phyloP scores from a whole-genome alignment of 257 asterid genomes.

The Eustoma russellianum region DNA sequence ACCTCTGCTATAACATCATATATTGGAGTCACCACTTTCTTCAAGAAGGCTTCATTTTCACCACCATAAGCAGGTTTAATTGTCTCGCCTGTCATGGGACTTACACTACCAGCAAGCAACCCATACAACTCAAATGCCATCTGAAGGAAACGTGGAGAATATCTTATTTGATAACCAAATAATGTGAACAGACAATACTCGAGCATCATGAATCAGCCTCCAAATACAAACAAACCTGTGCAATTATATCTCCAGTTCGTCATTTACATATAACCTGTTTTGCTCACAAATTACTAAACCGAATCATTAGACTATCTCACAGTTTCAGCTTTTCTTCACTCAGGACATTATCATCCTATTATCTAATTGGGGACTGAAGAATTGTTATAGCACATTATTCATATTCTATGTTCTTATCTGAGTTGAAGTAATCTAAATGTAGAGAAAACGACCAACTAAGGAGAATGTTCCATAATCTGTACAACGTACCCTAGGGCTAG shows the following conservation, averaged over 20 bases:
- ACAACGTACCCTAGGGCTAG: too few species aligned
- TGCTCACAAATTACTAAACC: not conserved
- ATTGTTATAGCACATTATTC: too few species aligned
- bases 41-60: conserved; percentile 86
- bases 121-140: conserved; percentile 95
- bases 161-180: not conserved
- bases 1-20: conserved; percentile 70
- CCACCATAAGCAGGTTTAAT: conserved; percentile 95
- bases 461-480: too few species aligned
- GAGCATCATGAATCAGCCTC: conserved; percentile 2
- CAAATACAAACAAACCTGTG: not conserved
- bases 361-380: too few species aligned
- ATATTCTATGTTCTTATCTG: too few species aligned
- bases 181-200: not conserved
- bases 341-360: too few species aligned
- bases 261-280: not conserved
- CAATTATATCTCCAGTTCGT: not conserved
- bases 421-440: too few species aligned
- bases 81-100: conserved; percentile 91
- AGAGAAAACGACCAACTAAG: too few species aligned
- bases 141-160: conserved; percentile 25
- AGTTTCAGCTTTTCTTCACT: too few species aligned
- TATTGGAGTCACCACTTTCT: conserved; percentile 76
- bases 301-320: too few species aligned
- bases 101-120: conserved; percentile 89